Conservation (phyloP, 1,139 yeast species). For the Taiozyma sp. region DNA sequence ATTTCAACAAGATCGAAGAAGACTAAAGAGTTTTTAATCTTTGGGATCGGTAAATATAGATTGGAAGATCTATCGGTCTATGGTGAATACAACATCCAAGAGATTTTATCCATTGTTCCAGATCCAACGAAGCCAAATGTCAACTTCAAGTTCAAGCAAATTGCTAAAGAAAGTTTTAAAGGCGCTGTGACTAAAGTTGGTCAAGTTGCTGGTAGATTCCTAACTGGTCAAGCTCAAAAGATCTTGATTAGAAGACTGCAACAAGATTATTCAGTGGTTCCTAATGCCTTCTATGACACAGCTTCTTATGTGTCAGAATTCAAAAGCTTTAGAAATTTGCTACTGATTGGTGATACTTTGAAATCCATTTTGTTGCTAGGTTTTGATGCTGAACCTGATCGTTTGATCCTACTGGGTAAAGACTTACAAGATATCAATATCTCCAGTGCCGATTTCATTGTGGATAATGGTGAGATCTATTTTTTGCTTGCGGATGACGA, state of each 20-base stretch:
- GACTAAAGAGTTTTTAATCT: conserved; percentile 64
- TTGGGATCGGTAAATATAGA: conserved; percentile 75
- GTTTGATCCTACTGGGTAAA: conserved; percentile 76
- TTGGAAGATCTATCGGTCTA: conserved; percentile 82
- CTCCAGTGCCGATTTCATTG: conserved; percentile 61
- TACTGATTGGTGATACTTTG: conserved; percentile 75
- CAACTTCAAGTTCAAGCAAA: conserved; percentile 69
- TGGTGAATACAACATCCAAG: conserved; percentile 75
- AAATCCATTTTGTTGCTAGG: conserved; percentile 84
- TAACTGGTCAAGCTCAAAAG: conserved; percentile 88
- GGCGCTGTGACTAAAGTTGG: conserved; percentile 83
- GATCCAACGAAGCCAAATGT: conserved; percentile 89
- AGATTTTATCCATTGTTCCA: conserved; percentile 81
- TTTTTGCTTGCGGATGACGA: conserved; percentile 69
- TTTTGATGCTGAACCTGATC: conserved; percentile 91
- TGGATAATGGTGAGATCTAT: conserved; percentile 63
- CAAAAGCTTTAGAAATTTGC: conserved; percentile 76
- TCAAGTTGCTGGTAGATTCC: conserved; percentile 79
- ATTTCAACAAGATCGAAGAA: conserved; percentile 47
- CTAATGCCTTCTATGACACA: conserved; percentile 90
- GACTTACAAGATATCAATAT: conserved; percentile 65
- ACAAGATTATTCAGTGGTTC: conserved; percentile 75
- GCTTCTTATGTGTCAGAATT: conserved; percentile 76
- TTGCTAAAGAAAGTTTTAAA: conserved; percentile 72
- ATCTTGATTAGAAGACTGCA: conserved; percentile 77